Base-by-base conservation (phyloP, 2,329 filamentous ascomycete genomes). In the Colletotrichum ledebouriae region DNA sequence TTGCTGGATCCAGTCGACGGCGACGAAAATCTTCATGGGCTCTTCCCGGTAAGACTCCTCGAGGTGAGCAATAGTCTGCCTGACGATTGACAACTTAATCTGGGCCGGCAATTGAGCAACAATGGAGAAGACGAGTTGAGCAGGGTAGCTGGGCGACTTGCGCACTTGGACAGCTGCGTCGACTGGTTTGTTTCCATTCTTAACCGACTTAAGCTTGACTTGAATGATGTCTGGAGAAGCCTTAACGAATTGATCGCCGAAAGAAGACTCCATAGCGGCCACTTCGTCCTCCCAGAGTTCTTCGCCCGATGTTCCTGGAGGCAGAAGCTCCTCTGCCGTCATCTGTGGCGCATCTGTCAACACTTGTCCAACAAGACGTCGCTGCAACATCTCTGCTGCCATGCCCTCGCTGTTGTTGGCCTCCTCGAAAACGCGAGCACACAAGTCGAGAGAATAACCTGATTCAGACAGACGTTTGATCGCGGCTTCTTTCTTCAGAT, bases 1-100 rank as follows among this genome's bases (percentile, higher is more conserved):
- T 71, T 92, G 89, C 76, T 98, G 94, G 4, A 98, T 81, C 94
- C 95, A 98, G 79, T 97, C 94, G 59, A 95, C 87, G 12, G 97
- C 85, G 72, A 93, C 93, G 79, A 94, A 98, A 12, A 98, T 87
- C 76, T 89, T 89, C 91, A 97, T 97, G 44, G 94, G 92, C 75
- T 97, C 94, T 25, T 94, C 95, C 13, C 90, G 81, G 34, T 97
- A 85, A 33, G 89, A 89, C 57, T 90, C 86, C 57, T 88, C 83
- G 2, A 94, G 90, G 75, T 95, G 89, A 4, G 87, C 83, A 5
- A 98, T 82, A 2, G 91, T 89, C 78, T 92, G 90, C 73, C 93
- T 91, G 73, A 96, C 88, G 42, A 97, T 90, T 75, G 94, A 97
- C 11, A 99, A 84, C 69, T 95, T 93, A 75, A 98, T 97, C 75